These are phyloP conservation scores for Cucurbita ficifolia DNA, from an alignment of 306 rosid genomes.

Conservation along the genomic window DNA sequence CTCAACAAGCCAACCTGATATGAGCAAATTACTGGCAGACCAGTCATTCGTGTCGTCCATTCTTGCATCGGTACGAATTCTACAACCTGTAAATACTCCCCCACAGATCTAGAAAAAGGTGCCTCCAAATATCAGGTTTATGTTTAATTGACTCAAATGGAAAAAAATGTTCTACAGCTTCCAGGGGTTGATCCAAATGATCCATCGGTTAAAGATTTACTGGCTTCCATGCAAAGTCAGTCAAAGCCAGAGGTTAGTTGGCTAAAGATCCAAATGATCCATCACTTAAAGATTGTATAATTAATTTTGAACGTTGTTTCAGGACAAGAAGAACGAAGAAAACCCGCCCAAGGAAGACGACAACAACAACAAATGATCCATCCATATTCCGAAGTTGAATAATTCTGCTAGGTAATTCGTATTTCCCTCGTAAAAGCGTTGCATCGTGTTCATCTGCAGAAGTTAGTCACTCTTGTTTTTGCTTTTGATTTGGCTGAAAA, in stretches of 20 bases:
- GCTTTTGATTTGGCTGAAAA: background rate
- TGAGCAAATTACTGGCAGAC: constrained; percentile 83
- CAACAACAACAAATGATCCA: constrained; percentile 35
- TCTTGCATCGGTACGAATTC: constrained; percentile 62
- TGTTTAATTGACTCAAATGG: background rate
- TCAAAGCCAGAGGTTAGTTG: constrained; percentile 42
- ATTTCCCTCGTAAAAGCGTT: background rate
- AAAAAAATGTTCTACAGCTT: constrained; percentile 43
- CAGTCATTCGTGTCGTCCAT: constrained; percentile 90
- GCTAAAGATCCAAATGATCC: background rate
- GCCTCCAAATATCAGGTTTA: background rate
- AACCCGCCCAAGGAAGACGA: constrained; percentile 47
- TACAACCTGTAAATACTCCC: constrained; percentile 1
- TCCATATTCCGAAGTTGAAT: background rate
- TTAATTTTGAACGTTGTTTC: constrained; percentile 14
- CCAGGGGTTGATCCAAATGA: constrained; percentile 98
- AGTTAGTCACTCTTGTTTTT: background rate
- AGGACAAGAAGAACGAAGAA: constrained; percentile 73
- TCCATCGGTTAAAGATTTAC: constrained; percentile 84
- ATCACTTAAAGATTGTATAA: background rate
- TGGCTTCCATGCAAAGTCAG: constrained; percentile 91
- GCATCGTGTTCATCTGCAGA: background rate
- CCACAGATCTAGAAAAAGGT: background rate
- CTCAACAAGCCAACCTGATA: constrained; percentile 53
- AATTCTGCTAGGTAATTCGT: background rate